These are phyloP conservation scores for Tricholoma flavovirens DNA, from an alignment of 768 basidiomycete species.

Conservation along the genomic window DNA sequence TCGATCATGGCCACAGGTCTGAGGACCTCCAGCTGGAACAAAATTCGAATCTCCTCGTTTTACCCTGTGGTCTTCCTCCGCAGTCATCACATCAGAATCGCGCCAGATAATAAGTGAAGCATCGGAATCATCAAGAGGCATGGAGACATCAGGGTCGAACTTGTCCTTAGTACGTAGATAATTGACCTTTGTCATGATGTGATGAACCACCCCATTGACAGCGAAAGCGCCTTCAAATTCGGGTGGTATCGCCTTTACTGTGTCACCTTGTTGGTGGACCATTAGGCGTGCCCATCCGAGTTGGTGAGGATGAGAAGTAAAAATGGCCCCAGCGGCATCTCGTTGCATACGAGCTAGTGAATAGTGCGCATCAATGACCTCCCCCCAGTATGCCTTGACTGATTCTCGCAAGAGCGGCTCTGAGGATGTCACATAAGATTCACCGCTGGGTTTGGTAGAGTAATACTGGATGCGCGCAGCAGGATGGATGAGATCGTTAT, in stretches of 20 bases:
- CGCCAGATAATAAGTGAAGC: constrained; percentile 65
- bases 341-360: constrained; percentile 53
- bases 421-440: constrained; percentile 43
- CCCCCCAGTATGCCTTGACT: constrained; percentile 68
- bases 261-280: constrained; percentile 59
- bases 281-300: constrained; percentile 79
- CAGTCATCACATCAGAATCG: constrained; percentile 60
- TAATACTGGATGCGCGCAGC: constrained; percentile 69
- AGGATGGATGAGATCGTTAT: constrained; percentile 73
- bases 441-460: constrained; percentile 44
- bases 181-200: constrained; percentile 65
- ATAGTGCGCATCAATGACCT: constrained; percentile 57
- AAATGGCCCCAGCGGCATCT: constrained; percentile 52
- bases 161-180: constrained; percentile 58
- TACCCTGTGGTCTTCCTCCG: constrained; percentile 38
- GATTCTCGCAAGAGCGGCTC: constrained; percentile 58
- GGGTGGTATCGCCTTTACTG: constrained; percentile 40
- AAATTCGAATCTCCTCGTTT: constrained; percentile 24
- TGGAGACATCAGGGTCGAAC: constrained; percentile 46
- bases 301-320: constrained; percentile 37
- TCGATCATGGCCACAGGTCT: constrained; percentile 65
- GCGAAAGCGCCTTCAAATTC: constrained; percentile 76
- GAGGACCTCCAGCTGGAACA: constrained; percentile 19
- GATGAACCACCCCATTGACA: constrained; percentile 59
- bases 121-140: constrained; percentile 38